Evolutionary conservation across 1,284 basidiomycete species (phyloP), one percentile per base, ranked within the genome.

Genomic region (Singerocomus rubriflavus): DNA sequence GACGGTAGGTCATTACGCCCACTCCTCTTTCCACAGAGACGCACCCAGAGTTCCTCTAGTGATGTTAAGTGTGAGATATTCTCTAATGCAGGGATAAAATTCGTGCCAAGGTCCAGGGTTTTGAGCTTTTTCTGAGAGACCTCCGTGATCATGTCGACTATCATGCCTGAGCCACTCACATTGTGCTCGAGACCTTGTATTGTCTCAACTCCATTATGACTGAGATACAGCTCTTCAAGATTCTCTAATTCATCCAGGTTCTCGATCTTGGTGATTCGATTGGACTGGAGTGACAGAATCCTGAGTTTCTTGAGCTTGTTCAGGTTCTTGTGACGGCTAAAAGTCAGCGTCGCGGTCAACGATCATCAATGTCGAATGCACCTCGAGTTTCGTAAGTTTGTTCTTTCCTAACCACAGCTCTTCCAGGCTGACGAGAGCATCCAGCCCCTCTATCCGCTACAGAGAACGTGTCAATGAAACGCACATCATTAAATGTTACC

Each of bases 361-460:
- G 11, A 2, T 21, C 25, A 25, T n/a, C 16, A 3, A 44, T 3
- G 1, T 27, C 17, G 11, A 13, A 59, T 26, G 34, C 33, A 53
- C 92, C 75, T 96, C 88, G 1, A 99, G 77, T 66, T 82, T 85
- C 5, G 86, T 73, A 55, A 99, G 93, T 73, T 98, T 98, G 71
- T 99, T 99, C 76, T 99, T 99, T 37, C 96, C 96, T 5, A 98
- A 72, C 94, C 96, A 99, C 1, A 99, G 75, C 61, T 98, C 94
- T 57, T 94, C 90, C 9, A 99, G 73, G 54, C 89, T 89, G 0
- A 82, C 79, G 38, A 97, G 74, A 7, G 81, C 78, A n/a, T 91
- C 91, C 11, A 97, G 70, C 47, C 91, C 88, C 66, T 98, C 93
- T 54, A 99, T 95, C 70, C 77, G 81, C 92, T 95, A 55, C 35